A percentile compares a stretch with the other conserved stretches of the same genome.
phyloP scores from a whole-genome alignment of 164 flowering plant species.

The Chimonanthus salicifolius region DNA sequence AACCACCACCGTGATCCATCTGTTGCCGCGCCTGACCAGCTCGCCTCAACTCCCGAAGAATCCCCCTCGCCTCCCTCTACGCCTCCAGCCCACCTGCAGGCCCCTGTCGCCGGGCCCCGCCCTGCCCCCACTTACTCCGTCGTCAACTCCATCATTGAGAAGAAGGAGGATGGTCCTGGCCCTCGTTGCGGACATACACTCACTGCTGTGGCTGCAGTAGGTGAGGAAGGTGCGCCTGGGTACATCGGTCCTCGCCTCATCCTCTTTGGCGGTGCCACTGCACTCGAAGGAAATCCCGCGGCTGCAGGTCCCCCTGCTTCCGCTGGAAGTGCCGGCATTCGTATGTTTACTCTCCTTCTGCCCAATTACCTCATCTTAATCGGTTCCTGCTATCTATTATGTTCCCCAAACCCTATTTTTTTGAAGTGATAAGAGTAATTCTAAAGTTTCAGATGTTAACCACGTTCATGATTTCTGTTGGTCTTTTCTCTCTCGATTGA shows the following conservation, averaged over 20 bases:
- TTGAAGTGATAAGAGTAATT: background rate
- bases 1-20: conserved; percentile 5
- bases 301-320: conserved; percentile 83
- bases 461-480: too few species aligned
- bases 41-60: conserved; percentile 10
- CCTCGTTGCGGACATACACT: conserved; percentile 96
- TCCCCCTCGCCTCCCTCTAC: conserved; percentile 17
- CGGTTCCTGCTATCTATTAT: background rate
- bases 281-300: conserved; percentile 93
- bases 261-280: conserved; percentile 96
- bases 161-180: conserved; percentile 97
- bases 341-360: conserved; percentile 38
- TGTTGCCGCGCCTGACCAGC: conserved; percentile 7
- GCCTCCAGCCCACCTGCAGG: conserved; percentile 25
- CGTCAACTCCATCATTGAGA: conserved; percentile 75
- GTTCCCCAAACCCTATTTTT: conserved; percentile 12
- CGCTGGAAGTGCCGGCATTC: conserved; percentile 91
- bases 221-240: conserved; percentile 87
- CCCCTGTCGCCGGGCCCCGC: conserved; percentile 68
- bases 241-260: conserved; percentile 89
- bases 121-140: conserved; percentile 83
- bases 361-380: background rate
- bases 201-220: conserved; percentile 92
- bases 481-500: too few species aligned
- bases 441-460: background rate